phyloP scores from a whole-genome alignment of 2,329 filamentous ascomycete genomes.

The Bertia moriformis region DNA sequence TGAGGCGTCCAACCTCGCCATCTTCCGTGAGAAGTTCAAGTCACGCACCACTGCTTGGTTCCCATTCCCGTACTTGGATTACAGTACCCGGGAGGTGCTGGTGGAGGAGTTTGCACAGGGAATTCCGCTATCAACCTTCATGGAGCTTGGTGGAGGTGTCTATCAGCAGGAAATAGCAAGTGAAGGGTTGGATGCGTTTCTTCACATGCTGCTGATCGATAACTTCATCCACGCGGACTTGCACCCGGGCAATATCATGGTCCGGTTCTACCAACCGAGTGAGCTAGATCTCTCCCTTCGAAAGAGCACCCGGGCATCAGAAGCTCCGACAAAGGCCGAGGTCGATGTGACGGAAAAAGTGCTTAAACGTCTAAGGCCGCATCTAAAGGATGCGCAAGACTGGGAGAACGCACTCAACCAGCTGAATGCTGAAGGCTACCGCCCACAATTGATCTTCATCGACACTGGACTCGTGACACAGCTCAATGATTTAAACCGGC shows the following conservation, averaged over 20 bases:
- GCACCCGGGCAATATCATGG: slow-evolving; percentile 98
- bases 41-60: slow-evolving; percentile 89
- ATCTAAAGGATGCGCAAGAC: slow-evolving; percentile 45
- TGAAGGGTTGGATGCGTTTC: slow-evolving; percentile 85
- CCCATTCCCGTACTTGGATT: slow-evolving; percentile 82
- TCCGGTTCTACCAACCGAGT: slow-evolving; percentile 82
- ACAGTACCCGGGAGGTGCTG: slow-evolving; percentile 79
- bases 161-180: slow-evolving; percentile 91
- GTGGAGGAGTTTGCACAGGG: slow-evolving; percentile 94
- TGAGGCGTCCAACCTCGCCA: slow-evolving; percentile 76
- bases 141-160: slow-evolving; percentile 79
- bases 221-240: slow-evolving; percentile 96
- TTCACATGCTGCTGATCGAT: slow-evolving; percentile 91
- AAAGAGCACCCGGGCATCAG: slow-evolving; percentile 11
- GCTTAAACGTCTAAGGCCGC: slow-evolving; percentile 63
- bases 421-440: slow-evolving; percentile 75
- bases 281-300: slow-evolving; percentile 49
- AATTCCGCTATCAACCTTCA: slow-evolving; percentile 77
- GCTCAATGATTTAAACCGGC: slow-evolving; percentile 70
- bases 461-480: slow-evolving; percentile 93
- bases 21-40: slow-evolving; percentile 83
- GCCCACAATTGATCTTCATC: slow-evolving; percentile 91
- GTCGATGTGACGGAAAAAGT: slow-evolving; percentile 79
- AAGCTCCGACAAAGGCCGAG: slow-evolving; percentile 28
- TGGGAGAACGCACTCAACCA: slow-evolving; percentile 65